Base-by-base conservation (phyloP, 2,329 filamentous ascomycete genomes). In the Talaromyces sp. region DNA sequence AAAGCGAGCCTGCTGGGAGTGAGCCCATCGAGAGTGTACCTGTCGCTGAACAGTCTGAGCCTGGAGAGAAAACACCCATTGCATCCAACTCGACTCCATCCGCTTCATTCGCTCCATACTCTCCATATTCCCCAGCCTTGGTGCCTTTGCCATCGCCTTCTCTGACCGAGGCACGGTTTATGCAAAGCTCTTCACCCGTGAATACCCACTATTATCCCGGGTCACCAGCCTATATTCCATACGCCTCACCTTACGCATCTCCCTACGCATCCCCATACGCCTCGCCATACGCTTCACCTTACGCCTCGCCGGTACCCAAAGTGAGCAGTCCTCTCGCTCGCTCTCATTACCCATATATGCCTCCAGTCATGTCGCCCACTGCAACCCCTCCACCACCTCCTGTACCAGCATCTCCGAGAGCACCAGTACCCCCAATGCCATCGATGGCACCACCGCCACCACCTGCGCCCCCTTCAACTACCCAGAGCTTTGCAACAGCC, bases 261-360 rank as follows among this genome's bases (percentile, higher is more conserved):
- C 45, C 51, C 14, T 57, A 55, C 56, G 49, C 48, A 10, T 55
- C 58, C 20, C 55, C 49, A 19, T 56, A 61, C 39, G 59, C 58
- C 9, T 68, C 67, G 3, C 67, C 67, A 1, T 57, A 55, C 56
- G 52, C 54, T 29, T 57, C 58, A 43, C 56, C 51, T 35, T 56
- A 61, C 40, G 59, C 62, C 17, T 69, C 67, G 10, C 67, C 68
- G 2, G 47, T 65, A 3, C 64, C 66, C 41, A 70, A 70, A 60
- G 57, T 68, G 47, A 66, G 65, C 64, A 73, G 67, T 44, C 73
- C 73, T 19, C 65, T 72, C 42, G 65, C 70, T 42, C 67, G 67
- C 48, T 61, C 62, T n/a, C 61, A 61, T 49, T 57, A 58, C 20
- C 61, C 65, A n/a, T 73, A 75, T 58, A 66, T 65, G 40, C 70